These are phyloP conservation scores for Quercus cerris DNA, from an alignment of 306 rosid genomes.

Conservation along the genomic window DNA sequence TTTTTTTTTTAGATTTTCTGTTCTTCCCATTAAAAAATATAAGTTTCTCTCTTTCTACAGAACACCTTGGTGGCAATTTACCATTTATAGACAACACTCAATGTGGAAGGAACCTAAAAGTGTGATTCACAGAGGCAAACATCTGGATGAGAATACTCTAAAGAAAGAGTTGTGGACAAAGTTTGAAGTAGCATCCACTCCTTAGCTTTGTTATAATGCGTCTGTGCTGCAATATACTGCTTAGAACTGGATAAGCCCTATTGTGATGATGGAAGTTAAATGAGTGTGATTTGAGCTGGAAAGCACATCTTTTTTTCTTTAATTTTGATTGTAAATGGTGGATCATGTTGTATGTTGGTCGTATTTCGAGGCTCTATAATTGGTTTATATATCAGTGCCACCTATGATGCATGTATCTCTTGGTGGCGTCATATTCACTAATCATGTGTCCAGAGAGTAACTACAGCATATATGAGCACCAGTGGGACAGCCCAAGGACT, in stretches of 20 bases:
- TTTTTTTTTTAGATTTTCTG: not conserved
- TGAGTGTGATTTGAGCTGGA: constrained; percentile 19
- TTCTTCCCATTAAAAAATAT: constrained; percentile 2
- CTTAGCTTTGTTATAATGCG: constrained; percentile 24
- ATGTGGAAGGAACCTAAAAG: constrained; percentile 60
- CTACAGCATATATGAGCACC: too few relatives aligned
- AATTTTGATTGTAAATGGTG: constrained; percentile 33
- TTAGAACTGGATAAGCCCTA: constrained; percentile 72
- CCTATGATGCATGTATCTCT: not conserved
- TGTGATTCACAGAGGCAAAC: constrained; percentile 44
- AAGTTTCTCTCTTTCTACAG: constrained; percentile 21
- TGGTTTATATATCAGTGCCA: not conserved
- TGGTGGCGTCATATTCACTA: not conserved
- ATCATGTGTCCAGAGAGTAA: too few relatives aligned
- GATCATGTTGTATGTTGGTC: constrained; percentile 4
- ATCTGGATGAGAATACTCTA: constrained; percentile 80
- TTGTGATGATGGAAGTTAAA: constrained; percentile 35
- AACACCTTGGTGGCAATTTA: constrained; percentile 31
- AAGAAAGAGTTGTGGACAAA: constrained; percentile 86
- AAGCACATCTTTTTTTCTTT: not conserved
- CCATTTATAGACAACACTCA: constrained; percentile 46
- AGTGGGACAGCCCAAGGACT: too few relatives aligned
- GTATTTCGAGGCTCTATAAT: not conserved
- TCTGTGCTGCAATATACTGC: constrained; percentile 17
- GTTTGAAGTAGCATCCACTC: constrained; percentile 71